Evolutionary conservation across 805 yeast genomes (phyloP), one percentile per base, ranked within the genome.

Genomic region (Saccharomycodes ludwigii): DNA sequence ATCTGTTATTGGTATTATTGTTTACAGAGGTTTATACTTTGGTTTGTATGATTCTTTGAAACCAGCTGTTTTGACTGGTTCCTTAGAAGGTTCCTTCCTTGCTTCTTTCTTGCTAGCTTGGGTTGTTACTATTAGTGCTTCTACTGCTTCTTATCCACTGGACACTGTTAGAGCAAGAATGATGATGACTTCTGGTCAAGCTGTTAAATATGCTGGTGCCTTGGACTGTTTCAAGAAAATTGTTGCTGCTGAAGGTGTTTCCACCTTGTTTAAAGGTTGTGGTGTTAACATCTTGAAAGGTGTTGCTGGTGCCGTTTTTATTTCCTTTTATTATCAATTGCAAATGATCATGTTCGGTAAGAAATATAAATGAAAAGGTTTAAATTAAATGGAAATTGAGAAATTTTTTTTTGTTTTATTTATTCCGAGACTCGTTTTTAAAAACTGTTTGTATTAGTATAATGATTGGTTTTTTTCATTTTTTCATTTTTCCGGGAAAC

Each of bases 131-230:
- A 85, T 95, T 49, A 94, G 85, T 78, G 95, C 96, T 58, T 86
- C 95, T 54, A 84, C 95, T 49, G 94, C 94, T 63, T 84, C 95
- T 62, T 85, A 85, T 80, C 96, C 96, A 76, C 81, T 86, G 68
- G 96, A 85, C 71, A 85, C 96, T 60, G 85, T 85, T 62, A 86
- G 96, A 80, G 84, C 96, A 82, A 84, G 96, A 81, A 85, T 85
- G 96, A 85, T 85, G 96, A 85, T 85, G 96, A 85, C 96, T 54
- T 86, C 96, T 52, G 96, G 96, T 68, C 94, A 84, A 72, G 94
- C 94, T 58, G 94, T 85, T 56, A 85, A 86, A 73, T 85, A 85
- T 73, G 68, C 76, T 60, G 91, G 94, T 71, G 94, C 95, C 52
- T 72, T 82, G 63, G 95, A 86, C 66, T 83, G 91, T 67, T 77